Conservation (phyloP, 202 grass and related monocot species). For the Musa balbisiana region DNA sequence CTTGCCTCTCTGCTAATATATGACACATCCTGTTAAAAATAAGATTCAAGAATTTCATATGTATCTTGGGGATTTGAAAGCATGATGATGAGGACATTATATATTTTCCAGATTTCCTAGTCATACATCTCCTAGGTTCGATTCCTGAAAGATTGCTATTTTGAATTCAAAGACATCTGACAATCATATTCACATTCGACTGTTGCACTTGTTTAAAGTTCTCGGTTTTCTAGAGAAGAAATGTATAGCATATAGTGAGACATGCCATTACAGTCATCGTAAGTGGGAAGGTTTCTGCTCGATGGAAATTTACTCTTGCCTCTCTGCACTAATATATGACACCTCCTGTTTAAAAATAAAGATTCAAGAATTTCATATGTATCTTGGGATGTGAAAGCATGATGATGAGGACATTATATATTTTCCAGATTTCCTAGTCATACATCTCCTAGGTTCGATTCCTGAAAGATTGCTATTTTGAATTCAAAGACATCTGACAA, state of each 20-base stretch:
- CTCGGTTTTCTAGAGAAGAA: no score
- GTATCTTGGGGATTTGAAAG: background rate
- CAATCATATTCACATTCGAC: background rate
- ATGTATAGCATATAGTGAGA: no score
- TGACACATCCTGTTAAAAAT: slow-evolving; percentile 55
- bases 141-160: background rate
- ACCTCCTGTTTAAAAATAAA: slow-evolving; percentile 54
- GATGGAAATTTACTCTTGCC: slow-evolving; percentile 49
- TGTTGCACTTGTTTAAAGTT: background rate
- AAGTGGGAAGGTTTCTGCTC: slow-evolving; percentile 35
- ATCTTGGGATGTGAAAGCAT: background rate
- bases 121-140: background rate
- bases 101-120: background rate
- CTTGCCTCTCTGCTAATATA: slow-evolving; percentile 45
- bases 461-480: background rate
- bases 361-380: background rate
- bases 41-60: background rate
- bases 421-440: background rate
- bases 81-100: background rate
- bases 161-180: background rate
- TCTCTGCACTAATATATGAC: slow-evolving; percentile 47
- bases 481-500: background rate
- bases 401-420: background rate
- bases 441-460: background rate
- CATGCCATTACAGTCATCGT: slow-evolving; percentile 30